Base-by-base conservation (phyloP, 148 eudicot genomes). In the Selenicereus undatus region DNA sequence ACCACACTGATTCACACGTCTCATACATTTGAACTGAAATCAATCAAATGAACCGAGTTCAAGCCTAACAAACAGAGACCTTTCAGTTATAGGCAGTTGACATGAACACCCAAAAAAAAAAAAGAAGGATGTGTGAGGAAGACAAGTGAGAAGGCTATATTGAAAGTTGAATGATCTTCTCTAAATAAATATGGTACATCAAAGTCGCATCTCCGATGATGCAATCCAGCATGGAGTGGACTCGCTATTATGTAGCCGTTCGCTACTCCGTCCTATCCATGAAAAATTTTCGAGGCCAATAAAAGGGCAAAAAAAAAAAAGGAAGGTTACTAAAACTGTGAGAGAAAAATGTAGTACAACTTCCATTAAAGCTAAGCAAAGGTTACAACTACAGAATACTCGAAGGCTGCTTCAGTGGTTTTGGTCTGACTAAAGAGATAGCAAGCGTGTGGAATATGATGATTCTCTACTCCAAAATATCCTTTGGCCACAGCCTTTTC, bases 401-500 rank as follows among this genome's bases (percentile, higher is more conserved):
- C 42, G 71, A 39, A 35, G 27, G 27, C 51, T 62, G 54, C 69
- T 54, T 76, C 71, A 56, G 26, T 68, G 21, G 64, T 50, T 51
- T 24, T 9, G 18, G 1, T 65, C 73, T 60, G n/a, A 5, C 8
- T 24, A 39, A 66, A 66, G 60, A 35, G 68, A 27, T 14, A 52
- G 27, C 5, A 18, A 27, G 36, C 18, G 24, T 45, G 17, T 35
- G 29, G 43, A 7, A 42, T 54, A 62, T 45, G 76, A 52, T 66
- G 69, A n/a, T 66, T 66, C 45, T 78, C 84, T 90, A 95, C 80
- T 95, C 97, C 89, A 95, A 81, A 78, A 90, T 86, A 17, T 90
- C 89, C 30, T 88, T 77, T 9, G 98, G 99, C 98, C 99, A 92
- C 48, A 96, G 84, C 71, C 74, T 86, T 80, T 84, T 92, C 99